Base-by-base conservation (phyloP, 2,329 filamentous ascomycete genomes). In the Apiospora malaysiana region DNA sequence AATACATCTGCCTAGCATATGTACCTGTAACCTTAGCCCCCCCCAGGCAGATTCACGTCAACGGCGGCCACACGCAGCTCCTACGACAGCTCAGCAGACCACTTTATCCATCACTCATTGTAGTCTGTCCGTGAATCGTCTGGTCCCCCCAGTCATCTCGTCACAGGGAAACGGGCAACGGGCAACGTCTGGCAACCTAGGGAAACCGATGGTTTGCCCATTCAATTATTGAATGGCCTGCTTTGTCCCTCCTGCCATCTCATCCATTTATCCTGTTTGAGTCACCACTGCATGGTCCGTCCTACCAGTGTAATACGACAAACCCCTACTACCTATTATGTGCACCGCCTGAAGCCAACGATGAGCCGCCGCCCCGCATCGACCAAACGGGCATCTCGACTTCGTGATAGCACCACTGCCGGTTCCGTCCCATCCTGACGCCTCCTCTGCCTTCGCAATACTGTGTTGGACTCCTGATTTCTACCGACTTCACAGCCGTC, bases 291-390 rank as follows among this genome's bases (percentile, higher is more conserved):
- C 56, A 63, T 63, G 56, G 16, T 18, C 32, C 18, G 27, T 40
- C n/a, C 56, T 63, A 63, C 56, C 40, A 23, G 27, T n/a, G 56
- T 63, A 63, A 63, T 23, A 63, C 56, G 10, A 23, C n/a, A 12
- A 40, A 40, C 56, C 56, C 56, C 32, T 63, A 63, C 56, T 40
- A 63, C 56, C 32, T 63, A 63, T 32, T 40, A 63, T 32, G 56
- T n/a, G 32, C 56, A 63, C 56, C 27, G 32, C 56, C 56, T 63
- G 56, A 63, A 68, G 51, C 51, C 66, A 68, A 72, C 71, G 71
- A 72, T 72, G 71, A 71, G 70, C 71, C 56, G 66, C 63, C 70
- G 68, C 71, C 71, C 70, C 71, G 71, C 71, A 71, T 71, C 67
- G 56, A 68, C 71, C 51, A 67, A 70, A 27, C 65, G 69, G 71